Evolutionary conservation across 345 rosid species (phyloP), one percentile per base, ranked within the genome.

Genomic region (Carallia pectinifolia): DNA sequence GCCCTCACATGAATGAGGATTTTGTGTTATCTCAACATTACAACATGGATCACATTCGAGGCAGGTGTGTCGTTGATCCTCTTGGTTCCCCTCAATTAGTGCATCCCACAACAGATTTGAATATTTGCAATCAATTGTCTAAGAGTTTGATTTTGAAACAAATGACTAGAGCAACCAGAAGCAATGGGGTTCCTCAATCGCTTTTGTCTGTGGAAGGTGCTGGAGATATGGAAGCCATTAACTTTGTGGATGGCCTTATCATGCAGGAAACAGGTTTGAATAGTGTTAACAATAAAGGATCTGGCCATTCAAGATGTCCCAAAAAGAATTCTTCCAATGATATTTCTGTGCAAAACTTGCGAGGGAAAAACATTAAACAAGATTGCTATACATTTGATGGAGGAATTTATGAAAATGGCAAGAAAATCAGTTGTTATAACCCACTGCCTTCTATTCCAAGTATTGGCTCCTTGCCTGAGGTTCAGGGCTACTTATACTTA

Each of bases 241-340:
- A 73, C 58, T 61, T 52, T 54, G 81, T 80, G 76, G 84, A 79
- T 37, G 72, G 79, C 72, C 70, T 79, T n/a, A 84, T 79, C 63
- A 52, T 81, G 44, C 83, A 80, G 77, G 82, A 81, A 59, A 76
- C 65, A 53, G 69, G 68, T 50, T 47, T 76, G 65, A 72, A 74
- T 67, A 62, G 65, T 18, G 65, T 39, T 15, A 33, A 58, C n/a
- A 63, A 50, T 67, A 74, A 59, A 38, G 73, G 61, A 7, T 50
- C 4, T 40, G 78, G 72, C 65, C 61, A 69, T 29, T 39, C 64
- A 37, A 73, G 53, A 15, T 64, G 71, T 58, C 64, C 64, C 54
- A 78, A 76, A 72, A 76, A 73, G 71, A 80, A 61, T 61, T 64
- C 39, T 30, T 55, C 61, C 38, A 75, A 75, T 62, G 82, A 77